Conservation (phyloP, 2,329 filamentous ascomycete species). For the Epichloe glyceriae region DNA sequence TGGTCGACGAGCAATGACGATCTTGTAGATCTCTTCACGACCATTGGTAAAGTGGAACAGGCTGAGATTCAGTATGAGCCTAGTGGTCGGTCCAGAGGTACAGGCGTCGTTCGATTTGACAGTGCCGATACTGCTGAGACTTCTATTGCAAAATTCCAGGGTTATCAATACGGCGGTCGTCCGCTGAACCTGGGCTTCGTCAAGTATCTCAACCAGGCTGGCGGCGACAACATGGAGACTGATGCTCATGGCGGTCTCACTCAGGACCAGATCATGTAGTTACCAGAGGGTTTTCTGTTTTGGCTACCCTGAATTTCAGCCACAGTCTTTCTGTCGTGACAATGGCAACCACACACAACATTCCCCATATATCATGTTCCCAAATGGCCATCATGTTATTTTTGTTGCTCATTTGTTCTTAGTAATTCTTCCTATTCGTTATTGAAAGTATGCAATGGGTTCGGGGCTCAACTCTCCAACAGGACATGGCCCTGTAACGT, state of each 20-base stretch:
- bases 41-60: slow-evolving; percentile 93
- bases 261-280: slow-evolving; percentile 96
- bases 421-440: slow-evolving; percentile 24
- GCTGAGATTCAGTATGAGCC: slow-evolving; percentile 99
- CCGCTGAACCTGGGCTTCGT: slow-evolving; percentile 88
- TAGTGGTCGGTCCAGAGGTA: slow-evolving; percentile 87
- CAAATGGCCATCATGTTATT: background rate
- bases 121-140: slow-evolving; percentile 74
- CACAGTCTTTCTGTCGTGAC: background rate
- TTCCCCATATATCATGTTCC: background rate
- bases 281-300: background rate
- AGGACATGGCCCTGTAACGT: too few species aligned
- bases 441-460: background rate
- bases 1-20: slow-evolving; percentile 99
- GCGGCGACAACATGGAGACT: slow-evolving; percentile 68
- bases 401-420: slow-evolving; percentile 15
- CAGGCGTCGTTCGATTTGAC: slow-evolving; percentile 93
- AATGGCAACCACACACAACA: background rate
- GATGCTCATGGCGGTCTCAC: slow-evolving; percentile 64
- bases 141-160: slow-evolving; percentile 92
- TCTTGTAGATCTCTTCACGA: slow-evolving; percentile 88
- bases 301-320: background rate
- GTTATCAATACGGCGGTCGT: slow-evolving; percentile 92
- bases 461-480: too few species aligned
- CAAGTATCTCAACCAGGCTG: slow-evolving; percentile 68